Evolutionary conservation across 352 stramenopile genomes (phyloP).

Genomic region (Globisporangium nagaii): DNA sequence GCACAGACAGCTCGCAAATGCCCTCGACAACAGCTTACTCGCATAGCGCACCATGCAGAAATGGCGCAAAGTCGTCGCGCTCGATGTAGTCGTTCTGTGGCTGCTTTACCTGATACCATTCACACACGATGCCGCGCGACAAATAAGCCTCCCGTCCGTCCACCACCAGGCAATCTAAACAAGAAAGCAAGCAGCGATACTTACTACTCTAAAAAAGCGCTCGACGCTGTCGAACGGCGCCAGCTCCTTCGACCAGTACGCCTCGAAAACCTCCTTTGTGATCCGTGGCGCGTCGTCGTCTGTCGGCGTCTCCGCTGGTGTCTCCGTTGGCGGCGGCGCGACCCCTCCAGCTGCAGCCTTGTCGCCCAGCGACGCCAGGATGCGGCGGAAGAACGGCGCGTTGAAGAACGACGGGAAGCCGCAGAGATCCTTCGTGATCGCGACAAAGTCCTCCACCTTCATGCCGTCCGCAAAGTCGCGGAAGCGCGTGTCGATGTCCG

Average conservation of each 20-base stretch:
- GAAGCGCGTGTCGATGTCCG: conserved; percentile 77
- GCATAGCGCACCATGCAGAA: conserved; percentile 92
- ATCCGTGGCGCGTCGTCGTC: conserved; percentile 39
- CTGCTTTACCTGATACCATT: conserved; percentile 93
- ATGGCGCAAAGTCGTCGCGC: conserved; percentile 96
- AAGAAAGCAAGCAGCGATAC: conserved; percentile 14
- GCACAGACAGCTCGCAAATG: not conserved
- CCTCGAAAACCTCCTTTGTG: conserved; percentile 87
- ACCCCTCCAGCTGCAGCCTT: not conserved
- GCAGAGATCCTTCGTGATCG: conserved; percentile 97
- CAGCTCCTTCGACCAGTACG: conserved; percentile 94
- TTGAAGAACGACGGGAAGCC: conserved; percentile 99
- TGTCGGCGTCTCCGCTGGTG: conserved; percentile 17
- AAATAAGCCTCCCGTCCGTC: not conserved
- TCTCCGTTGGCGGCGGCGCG: not conserved
- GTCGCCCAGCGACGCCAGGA: conserved; percentile 36
- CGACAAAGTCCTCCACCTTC: conserved; percentile 87
- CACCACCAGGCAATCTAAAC: conserved; percentile 5
- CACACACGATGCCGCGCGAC: too few species aligned
- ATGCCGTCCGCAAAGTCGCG: conserved; percentile 75
- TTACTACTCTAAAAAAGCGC: conserved; percentile 95
- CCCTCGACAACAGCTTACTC: not conserved
- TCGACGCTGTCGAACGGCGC: conserved; percentile 94
- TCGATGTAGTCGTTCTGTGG: conserved; percentile 86
- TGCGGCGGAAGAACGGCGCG: conserved; percentile 92